Evolutionary conservation across 441 rosid genomes (phyloP).

Genomic region (Caryocar brasiliense): DNA sequence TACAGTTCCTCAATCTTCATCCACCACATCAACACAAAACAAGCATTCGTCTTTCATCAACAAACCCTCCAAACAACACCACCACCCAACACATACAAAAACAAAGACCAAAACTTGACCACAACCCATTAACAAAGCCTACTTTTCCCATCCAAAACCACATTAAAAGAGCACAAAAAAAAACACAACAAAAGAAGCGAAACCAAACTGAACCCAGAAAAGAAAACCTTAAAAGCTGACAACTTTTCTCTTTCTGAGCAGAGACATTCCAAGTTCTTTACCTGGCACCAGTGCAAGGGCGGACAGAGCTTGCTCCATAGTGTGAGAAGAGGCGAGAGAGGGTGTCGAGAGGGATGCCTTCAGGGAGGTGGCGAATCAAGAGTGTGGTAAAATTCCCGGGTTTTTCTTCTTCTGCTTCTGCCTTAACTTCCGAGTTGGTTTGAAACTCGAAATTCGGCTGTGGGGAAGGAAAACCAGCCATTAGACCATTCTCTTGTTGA

Average conservation of each 20-base stretch:
- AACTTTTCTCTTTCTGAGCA: too few species aligned
- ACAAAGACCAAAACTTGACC: too few species aligned
- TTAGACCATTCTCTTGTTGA: neutral
- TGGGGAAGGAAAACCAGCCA: slow-evolving; percentile 10
- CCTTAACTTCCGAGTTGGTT: neutral
- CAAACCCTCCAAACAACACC: neutral
- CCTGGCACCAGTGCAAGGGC: slow-evolving; percentile 69
- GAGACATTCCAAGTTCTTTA: too few species aligned
- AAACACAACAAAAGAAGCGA: too few species aligned
- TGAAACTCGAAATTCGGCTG: neutral
- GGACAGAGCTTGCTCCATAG: slow-evolving; percentile 67
- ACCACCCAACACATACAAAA: too few species aligned
- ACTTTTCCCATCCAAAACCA: too few species aligned
- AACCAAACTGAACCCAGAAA: too few species aligned
- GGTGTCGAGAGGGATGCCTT: slow-evolving; percentile 67
- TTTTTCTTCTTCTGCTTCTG: slow-evolving; percentile 10
- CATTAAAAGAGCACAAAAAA: too few species aligned
- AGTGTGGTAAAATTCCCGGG: slow-evolving; percentile 32
- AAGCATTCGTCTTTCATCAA: neutral
- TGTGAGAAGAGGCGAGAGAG: slow-evolving; percentile 66
- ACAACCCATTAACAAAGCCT: too few species aligned
- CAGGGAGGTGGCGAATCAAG: slow-evolving; percentile 67
- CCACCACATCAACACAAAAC: neutral
- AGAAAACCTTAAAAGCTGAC: too few species aligned
- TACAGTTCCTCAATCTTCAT: slow-evolving; percentile 66